Conservation (phyloP, 129 eudicot genomes). For the Artemisia argyi region DNA sequence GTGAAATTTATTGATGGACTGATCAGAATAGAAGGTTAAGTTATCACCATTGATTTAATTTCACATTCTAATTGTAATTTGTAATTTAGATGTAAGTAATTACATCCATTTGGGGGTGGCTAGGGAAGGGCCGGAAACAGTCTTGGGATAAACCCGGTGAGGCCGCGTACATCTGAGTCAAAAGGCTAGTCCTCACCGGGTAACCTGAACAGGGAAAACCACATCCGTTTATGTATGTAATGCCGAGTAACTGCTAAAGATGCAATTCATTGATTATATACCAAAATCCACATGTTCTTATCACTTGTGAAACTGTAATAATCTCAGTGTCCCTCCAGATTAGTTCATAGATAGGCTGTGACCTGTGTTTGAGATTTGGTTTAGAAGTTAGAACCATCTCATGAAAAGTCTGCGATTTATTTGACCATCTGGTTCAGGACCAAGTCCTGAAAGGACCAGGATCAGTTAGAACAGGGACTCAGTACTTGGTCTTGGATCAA, state of each 20-base stretch:
- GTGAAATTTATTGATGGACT: not conserved
- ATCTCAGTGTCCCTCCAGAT: not conserved
- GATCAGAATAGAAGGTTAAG: slow-evolving; percentile 22
- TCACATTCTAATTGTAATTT: slow-evolving; percentile 16
- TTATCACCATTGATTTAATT: slow-evolving; percentile 14
- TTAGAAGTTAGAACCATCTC: too few species aligned
- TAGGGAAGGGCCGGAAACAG: too few species aligned
- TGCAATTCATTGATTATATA: not conserved
- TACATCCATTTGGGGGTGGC: too few species aligned
- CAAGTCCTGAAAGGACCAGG: too few species aligned
- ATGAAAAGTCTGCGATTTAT: too few species aligned
- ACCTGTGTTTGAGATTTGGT: not conserved
- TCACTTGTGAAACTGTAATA: slow-evolving; percentile 1
- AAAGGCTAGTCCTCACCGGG: too few species aligned
- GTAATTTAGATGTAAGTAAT: slow-evolving; percentile 7
- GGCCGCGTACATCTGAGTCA: too few species aligned
- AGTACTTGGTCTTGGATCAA: too few species aligned
- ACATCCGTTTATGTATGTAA: not conserved
- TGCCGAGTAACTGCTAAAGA: slow-evolving; percentile 14
- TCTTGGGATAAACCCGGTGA: too few species aligned
- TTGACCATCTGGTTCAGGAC: too few species aligned
- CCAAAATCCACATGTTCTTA: slow-evolving; percentile 13
- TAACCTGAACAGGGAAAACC: too few species aligned
- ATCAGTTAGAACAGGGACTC: too few species aligned
- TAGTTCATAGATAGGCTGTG: not conserved